Evolutionary conservation across 2,329 filamentous ascomycete species (phyloP).

Genomic region (Atkinsonella texensis): DNA sequence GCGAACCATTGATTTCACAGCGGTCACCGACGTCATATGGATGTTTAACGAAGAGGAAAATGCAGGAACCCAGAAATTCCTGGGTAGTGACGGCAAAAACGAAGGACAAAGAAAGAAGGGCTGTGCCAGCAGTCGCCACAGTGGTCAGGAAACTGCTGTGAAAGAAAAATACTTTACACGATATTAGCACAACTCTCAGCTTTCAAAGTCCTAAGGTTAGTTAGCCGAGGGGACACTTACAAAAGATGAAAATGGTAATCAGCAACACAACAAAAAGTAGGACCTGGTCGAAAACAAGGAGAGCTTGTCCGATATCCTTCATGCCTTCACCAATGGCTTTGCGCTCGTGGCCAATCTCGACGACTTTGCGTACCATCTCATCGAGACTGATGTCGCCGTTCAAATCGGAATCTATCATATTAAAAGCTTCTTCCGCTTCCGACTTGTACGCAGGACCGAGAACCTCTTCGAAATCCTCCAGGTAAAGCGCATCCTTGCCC

Average conservation of each 20-base stretch:
- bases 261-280: slow-evolving; percentile 71
- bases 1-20: slow-evolving; percentile 62
- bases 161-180: slow-evolving; percentile 58
- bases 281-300: slow-evolving; percentile 80
- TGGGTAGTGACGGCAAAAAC: slow-evolving; percentile 86
- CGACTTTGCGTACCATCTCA: slow-evolving; percentile 83
- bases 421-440: slow-evolving; percentile 80
- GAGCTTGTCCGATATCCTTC: slow-evolving; percentile 94
- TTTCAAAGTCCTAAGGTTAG: not conserved
- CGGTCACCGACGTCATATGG: slow-evolving; percentile 93
- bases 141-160: slow-evolving; percentile 76
- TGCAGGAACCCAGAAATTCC: slow-evolving; percentile 94
- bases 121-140: slow-evolving; percentile 79
- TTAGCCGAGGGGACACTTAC: slow-evolving; percentile 29
- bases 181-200: not conserved
- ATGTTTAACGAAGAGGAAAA: slow-evolving; percentile 98
- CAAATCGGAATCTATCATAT: slow-evolving; percentile 66
- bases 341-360: slow-evolving; percentile 72
- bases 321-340: slow-evolving; percentile 86
- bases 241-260: slow-evolving; percentile 71
- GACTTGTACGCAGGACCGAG: slow-evolving; percentile 61
- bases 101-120: slow-evolving; percentile 90
- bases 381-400: slow-evolving; percentile 94
- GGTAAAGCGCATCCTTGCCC: slow-evolving; percentile 64
- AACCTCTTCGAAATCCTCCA: slow-evolving; percentile 79